A percentile compares a stretch with the other conserved stretches of the same genome.
These are phyloP conservation scores for Candida odintsovae DNA, from an alignment of 805 yeast genomes.

Conservation along the genomic window DNA sequence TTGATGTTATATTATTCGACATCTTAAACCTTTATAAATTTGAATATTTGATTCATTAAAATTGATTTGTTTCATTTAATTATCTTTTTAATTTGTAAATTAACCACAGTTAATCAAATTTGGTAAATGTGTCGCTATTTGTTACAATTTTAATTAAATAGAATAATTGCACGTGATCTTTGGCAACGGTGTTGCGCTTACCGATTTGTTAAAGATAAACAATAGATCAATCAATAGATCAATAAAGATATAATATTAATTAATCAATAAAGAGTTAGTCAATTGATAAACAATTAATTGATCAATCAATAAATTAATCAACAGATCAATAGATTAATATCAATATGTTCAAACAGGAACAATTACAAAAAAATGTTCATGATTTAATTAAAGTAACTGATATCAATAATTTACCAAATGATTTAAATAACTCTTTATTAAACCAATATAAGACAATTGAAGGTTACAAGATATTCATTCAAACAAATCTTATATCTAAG, in stretches of 20 bases:
- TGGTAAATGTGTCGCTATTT: background rate
- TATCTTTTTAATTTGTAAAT: no score
- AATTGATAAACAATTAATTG: no score
- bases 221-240: no score
- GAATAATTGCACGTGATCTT: background rate
- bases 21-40: no score
- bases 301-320: no score
- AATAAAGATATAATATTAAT: no score
- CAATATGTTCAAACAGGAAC: background rate
- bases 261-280: no score
- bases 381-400: background rate
- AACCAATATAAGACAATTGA: background rate
- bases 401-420: background rate
- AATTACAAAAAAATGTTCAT: background rate
- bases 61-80: no score
- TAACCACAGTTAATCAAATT: background rate
- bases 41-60: no score
- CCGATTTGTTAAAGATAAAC: background rate
- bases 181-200: background rate
- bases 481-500: background rate
- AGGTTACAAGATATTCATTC: conserved; percentile 3
- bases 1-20: conserved; percentile 3
- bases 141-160: background rate
- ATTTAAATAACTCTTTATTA: background rate
- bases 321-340: no score